A percentile compares a stretch with the other conserved stretches of the same genome.
These are phyloP conservation scores for Gentiana dahurica DNA, from an alignment of 257 asterid species.

Conservation along the genomic window DNA sequence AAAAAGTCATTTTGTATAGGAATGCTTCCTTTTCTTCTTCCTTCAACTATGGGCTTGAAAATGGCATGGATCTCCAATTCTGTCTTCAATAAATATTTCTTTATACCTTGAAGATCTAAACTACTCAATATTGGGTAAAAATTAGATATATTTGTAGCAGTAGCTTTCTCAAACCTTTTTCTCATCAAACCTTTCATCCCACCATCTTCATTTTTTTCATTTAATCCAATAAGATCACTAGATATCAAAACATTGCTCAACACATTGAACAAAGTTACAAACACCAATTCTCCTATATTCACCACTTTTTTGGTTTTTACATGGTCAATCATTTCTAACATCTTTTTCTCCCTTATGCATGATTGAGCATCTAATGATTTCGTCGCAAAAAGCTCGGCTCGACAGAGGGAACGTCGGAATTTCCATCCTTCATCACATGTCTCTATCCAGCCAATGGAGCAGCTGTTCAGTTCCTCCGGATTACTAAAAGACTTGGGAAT, in stretches of 20 bases:
- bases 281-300: conserved; percentile 19
- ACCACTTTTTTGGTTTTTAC: conserved; percentile 18
- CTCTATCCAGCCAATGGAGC: conserved; percentile 24
- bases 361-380: conserved; percentile 22
- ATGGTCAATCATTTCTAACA: conserved; percentile 21
- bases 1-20: conserved; percentile 15
- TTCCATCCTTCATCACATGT: conserved; percentile 19
- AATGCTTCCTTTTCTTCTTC: conserved; percentile 14
- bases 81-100: conserved; percentile 7
- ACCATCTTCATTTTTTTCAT: conserved; percentile 13
- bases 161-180: conserved; percentile 3
- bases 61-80: conserved; percentile 1
- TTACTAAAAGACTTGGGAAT: conserved; percentile 20
- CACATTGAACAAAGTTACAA: conserved; percentile 25
- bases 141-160: conserved; percentile 28
- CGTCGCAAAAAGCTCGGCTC: conserved; percentile 27
- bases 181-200: conserved; percentile 18
- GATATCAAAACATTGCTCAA: conserved; percentile 25
- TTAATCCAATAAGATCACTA: conserved; percentile 17
- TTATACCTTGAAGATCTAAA: conserved; percentile 40
- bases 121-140: conserved; percentile 23
- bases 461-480: conserved; percentile 13
- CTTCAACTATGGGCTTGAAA: conserved; percentile 30
- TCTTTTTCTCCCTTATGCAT: conserved; percentile 19
- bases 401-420: conserved; percentile 15